A percentile compares a stretch with the other conserved stretches of the same genome.
phyloP scores from a whole-genome alignment of 2,329 filamentous ascomycete genomes.

The Biscogniauxia marginata region DNA sequence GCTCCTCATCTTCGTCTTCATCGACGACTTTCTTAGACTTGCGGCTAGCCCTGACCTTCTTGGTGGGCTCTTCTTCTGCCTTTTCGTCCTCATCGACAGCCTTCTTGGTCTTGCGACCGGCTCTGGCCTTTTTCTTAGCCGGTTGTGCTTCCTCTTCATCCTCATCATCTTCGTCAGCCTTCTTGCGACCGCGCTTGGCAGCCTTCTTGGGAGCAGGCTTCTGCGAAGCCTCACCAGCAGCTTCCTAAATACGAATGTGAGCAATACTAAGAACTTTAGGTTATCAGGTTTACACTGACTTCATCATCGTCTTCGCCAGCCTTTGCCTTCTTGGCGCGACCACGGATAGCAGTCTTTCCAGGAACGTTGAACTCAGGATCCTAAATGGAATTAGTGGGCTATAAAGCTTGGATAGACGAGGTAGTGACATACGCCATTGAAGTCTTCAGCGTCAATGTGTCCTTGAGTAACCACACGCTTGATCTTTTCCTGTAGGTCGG shows the following conservation, averaged over 20 bases:
- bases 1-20: slow-evolving; percentile 24
- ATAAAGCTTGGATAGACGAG: slow-evolving; percentile 7
- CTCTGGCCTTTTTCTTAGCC: slow-evolving; percentile 33
- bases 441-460: slow-evolving; percentile 82
- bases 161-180: slow-evolving; percentile 30
- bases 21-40: slow-evolving; percentile 29
- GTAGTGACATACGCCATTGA: slow-evolving; percentile 70
- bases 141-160: slow-evolving; percentile 25
- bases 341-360: slow-evolving; percentile 63
- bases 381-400: slow-evolving; percentile 40
- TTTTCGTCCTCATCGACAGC: slow-evolving; percentile 28
- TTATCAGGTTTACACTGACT: slow-evolving; percentile 19
- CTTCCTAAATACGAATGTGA: slow-evolving; percentile 12
- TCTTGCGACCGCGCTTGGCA: slow-evolving; percentile 39
- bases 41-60: slow-evolving; percentile 34
- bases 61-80: slow-evolving; percentile 34
- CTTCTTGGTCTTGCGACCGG: slow-evolving; percentile 34
- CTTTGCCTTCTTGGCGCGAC: slow-evolving; percentile 37
- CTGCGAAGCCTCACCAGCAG: slow-evolving; percentile 28
- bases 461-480: slow-evolving; percentile 69
- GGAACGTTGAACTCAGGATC: slow-evolving; percentile 72
- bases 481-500: slow-evolving; percentile 72
- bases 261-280: background rate
- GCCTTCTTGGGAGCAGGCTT: slow-evolving; percentile 33
- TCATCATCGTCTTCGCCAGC: slow-evolving; percentile 35